phyloP scores from a whole-genome alignment of 2,329 filamentous ascomycete genomes.

The Zymoseptoria ardabiliae region DNA sequence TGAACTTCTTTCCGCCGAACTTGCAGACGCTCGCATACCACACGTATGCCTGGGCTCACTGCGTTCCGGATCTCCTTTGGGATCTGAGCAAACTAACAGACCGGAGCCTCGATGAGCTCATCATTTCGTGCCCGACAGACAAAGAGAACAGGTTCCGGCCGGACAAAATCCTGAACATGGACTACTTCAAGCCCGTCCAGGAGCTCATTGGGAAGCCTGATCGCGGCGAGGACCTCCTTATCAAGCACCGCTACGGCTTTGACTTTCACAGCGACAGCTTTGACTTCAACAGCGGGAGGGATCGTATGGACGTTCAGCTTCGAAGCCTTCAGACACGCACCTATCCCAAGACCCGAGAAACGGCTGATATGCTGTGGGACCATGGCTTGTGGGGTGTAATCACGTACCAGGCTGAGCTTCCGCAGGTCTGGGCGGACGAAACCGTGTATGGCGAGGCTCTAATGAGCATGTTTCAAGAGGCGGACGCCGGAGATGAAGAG shows the following conservation, averaged over 20 bases:
- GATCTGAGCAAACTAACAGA: neutral
- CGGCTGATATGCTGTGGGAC: too few relatives aligned
- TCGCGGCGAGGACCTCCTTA: too few relatives aligned
- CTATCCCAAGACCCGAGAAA: too few relatives aligned
- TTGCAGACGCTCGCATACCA: neutral
- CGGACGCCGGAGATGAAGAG: too few relatives aligned
- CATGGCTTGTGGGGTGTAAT: too few relatives aligned
- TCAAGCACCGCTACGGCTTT: too few relatives aligned
- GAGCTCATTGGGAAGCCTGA: too few relatives aligned
- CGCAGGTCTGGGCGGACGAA: neutral
- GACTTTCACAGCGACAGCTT: too few relatives aligned
- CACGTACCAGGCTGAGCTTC: neutral
- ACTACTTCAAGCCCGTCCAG: neutral
- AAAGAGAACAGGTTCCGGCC: neutral
- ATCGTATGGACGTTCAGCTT: too few relatives aligned
- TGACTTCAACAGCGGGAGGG: too few relatives aligned
- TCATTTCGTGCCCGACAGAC: neutral
- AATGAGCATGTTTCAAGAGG: too few relatives aligned
- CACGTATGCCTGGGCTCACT: neutral
- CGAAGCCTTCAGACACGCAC: too few relatives aligned
- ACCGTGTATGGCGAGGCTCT: neutral
- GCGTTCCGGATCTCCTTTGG: neutral
- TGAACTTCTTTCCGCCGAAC: neutral
- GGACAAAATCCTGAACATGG: neutral
- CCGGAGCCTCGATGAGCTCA: neutral